Percentiles rank a stretch among this genome's conserved stretches.
These are phyloP conservation scores for Pueraria montana DNA, from an alignment of 306 rosid genomes.

Conservation along the genomic window DNA sequence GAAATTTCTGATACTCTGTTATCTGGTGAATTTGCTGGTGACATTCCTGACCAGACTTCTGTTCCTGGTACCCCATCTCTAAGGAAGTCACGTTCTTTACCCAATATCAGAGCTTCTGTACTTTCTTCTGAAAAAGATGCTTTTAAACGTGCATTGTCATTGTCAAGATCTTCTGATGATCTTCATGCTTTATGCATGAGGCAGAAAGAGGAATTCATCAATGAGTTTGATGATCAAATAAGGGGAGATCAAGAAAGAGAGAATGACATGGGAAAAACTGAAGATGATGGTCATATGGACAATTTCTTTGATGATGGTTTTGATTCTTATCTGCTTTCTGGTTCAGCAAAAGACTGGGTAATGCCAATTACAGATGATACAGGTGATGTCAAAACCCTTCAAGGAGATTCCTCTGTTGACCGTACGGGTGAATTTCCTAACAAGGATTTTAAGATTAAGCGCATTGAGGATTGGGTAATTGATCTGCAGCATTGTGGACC, in stretches of 20 bases:
- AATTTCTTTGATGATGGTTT: slow-evolving; percentile 61
- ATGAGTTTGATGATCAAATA: slow-evolving; percentile 57
- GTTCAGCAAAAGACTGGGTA: slow-evolving; percentile 75
- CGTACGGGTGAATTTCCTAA: slow-evolving; percentile 54
- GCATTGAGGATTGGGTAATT: slow-evolving; percentile 90
- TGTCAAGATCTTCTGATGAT: slow-evolving; percentile 78
- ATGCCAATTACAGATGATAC: slow-evolving; percentile 63
- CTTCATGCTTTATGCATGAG: slow-evolving; percentile 59
- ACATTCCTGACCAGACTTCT: slow-evolving; percentile 47
- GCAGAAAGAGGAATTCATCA: slow-evolving; percentile 50
- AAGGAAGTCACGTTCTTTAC: slow-evolving; percentile 71
- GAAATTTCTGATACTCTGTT: slow-evolving; percentile 62
- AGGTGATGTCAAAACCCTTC: slow-evolving; percentile 47
- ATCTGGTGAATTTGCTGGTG: slow-evolving; percentile 59
- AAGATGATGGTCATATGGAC: slow-evolving; percentile 53
- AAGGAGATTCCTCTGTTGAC: slow-evolving; percentile 58
- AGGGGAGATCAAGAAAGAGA: slow-evolving; percentile 56
- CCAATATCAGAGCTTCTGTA: slow-evolving; percentile 62
- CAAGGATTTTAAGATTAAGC: slow-evolving; percentile 74
- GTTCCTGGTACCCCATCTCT: slow-evolving; percentile 42
- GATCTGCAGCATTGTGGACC: slow-evolving; percentile 75
- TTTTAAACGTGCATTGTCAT: slow-evolving; percentile 41
- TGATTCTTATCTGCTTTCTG: slow-evolving; percentile 61
- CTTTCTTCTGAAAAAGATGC: slow-evolving; percentile 47
- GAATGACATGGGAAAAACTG: slow-evolving; percentile 49